Evolutionary conservation across 768 basidiomycete species (phyloP).

Genomic region (Tulasnella sp.): DNA sequence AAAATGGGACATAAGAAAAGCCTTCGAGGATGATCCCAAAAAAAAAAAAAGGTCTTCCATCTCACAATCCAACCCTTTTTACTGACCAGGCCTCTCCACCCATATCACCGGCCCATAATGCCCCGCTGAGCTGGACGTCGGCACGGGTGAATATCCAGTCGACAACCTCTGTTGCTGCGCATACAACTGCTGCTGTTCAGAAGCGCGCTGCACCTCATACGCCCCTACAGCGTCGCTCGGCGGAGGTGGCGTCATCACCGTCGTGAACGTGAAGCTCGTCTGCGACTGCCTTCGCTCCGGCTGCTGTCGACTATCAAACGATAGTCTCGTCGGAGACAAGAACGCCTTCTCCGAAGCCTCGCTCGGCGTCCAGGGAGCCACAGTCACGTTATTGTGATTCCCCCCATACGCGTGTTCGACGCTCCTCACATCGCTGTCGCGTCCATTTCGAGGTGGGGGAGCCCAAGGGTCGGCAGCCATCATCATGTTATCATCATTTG

Average conservation of each 20-base stretch:
- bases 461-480: conserved; percentile 12
- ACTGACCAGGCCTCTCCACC: conserved; percentile 2
- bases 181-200: neutral
- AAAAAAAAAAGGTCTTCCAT: no score
- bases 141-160: neutral
- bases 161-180: neutral
- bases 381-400: neutral
- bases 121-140: neutral
- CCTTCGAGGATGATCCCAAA: no score
- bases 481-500: conserved; percentile 9
- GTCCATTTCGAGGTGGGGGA: neutral
- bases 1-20: no score
- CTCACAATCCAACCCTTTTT: neutral
- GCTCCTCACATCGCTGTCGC: neutral
- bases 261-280: neutral
- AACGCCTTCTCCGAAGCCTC: conserved; percentile 1
- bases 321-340: conserved; percentile 3
- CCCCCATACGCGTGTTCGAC: neutral
- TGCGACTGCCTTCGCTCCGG: neutral
- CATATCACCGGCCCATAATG: conserved; percentile 7
- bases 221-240: neutral
- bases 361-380: neutral
- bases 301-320: neutral
- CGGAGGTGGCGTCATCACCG: neutral
- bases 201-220: no score